Base-by-base conservation (phyloP, 2,329 filamentous ascomycete species). In the Sclerotinia nivalis region DNA sequence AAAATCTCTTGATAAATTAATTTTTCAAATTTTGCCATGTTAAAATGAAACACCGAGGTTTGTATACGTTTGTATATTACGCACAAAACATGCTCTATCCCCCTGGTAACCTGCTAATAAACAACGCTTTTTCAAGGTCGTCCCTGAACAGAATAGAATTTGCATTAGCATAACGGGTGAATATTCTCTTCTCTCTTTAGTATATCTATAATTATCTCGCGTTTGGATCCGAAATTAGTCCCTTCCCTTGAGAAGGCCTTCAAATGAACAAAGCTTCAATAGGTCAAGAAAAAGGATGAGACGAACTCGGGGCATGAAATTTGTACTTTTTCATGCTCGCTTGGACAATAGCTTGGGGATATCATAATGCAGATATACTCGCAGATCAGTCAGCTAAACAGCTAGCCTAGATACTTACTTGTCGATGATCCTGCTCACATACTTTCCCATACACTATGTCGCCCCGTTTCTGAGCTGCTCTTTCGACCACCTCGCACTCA, bases 131-230 rank as follows among this genome's bases (percentile, higher is more conserved):
- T 34, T 28, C 10, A 67, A 28, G 65, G 22, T 59, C 22, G 37
- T 58, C 52, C 64, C 15, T 56, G 52, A 67, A 58, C 10, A n/a
- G 12, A n/a, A 47, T 61, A 25, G 12, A 34, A 20, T 25, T 34
- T 62, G 22, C 8, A 54, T 54, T 55, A 54, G 66, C 37, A 64
- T 47, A 47, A 64, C 34, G 66, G 66, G 47, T 64, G 8, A 25
- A 64, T 60, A 25, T 25, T 55, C 56, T 68, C 66, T 64, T 64
- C 49, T 64, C 49, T 55, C 25, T 12, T 62, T 62, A n/a, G 37
- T 49, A 62, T 45, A 9, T 69, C 49, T 55, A 69, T 69, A 28
- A 64, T 69, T 64, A 61, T 56, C 66, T 47, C 15, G 31, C 66
- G 4, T 28, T 52, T 28, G 28, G 20, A 37, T 64, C 20, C 20